Conservation (phyloP, 208 protist species). For the Leishmania amazonensis region DNA sequence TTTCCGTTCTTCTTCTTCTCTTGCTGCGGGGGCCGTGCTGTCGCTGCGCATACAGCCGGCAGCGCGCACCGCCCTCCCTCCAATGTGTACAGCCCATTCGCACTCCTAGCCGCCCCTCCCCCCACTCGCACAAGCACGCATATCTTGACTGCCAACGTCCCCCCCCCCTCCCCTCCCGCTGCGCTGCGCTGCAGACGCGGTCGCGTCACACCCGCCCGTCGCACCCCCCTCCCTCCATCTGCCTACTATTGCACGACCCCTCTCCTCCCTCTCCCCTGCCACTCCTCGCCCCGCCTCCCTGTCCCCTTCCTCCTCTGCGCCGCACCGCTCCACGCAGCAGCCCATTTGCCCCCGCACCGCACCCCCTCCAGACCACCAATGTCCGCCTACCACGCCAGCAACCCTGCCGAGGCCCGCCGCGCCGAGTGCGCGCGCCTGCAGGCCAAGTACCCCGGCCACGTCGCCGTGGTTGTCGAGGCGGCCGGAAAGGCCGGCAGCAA, state of each 20-base stretch:
- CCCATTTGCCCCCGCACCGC: neutral
- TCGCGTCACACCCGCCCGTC: too few relatives aligned
- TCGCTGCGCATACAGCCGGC: neutral
- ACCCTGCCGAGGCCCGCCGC: neutral
- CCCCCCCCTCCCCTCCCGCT: too few relatives aligned
- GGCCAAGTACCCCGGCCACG: neutral
- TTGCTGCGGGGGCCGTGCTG: neutral
- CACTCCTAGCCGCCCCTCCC: neutral
- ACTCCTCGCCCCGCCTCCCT: neutral
- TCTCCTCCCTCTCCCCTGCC: neutral
- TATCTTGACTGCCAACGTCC: neutral
- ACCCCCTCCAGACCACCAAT: neutral
- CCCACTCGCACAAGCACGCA: neutral
- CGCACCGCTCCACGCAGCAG: neutral
- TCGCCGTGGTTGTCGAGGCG: neutral
- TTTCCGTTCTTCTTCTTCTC: neutral
- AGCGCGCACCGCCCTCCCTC: neutral
- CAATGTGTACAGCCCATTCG: neutral
- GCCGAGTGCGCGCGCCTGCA: neutral
- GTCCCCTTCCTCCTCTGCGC: neutral
- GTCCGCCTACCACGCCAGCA: neutral
- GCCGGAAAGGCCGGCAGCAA: slow-evolving; percentile 4
- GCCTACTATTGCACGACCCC: neutral
- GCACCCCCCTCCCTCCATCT: neutral
- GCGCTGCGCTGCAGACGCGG: neutral